Base-by-base conservation (phyloP, 108 stramenopile species). In the Schizochytrium sp. region DNA sequence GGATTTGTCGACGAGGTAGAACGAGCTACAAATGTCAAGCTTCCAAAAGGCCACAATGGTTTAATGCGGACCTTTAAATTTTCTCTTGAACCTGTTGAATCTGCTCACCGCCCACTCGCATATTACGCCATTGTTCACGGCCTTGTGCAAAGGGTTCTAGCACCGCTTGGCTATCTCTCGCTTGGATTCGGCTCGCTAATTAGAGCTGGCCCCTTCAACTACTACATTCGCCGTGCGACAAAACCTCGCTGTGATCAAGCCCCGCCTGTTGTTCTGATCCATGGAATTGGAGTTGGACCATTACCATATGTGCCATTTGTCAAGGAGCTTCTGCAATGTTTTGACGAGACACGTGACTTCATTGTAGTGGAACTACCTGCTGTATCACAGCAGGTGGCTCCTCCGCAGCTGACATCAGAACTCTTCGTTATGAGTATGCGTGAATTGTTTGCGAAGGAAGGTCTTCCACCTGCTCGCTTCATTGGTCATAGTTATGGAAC, bases 211-310 rank as follows among this genome's bases (percentile, higher is more conserved):
- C 38, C 15, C 2, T 83, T 83, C 53, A 83, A 83, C 12, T 83
- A 83, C 53, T 83, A 55, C 50, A 83, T 83, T 42, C 53, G 53
- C 15, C 76, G 76, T 38, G 53, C 50, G 10, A 7, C 42, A 13
- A 15, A 44, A 7, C 38, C 47, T 17, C 28, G 50, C 17, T 17
- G 28, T 47, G 50, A 49, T 10, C 19, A 17, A 60, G n/a, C 17
- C 19, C 76, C 76, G 76, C 76, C 76, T 38, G 55, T 83, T 53
- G 76, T 83, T 40, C 53, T 83, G 19, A 5, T 83, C n/a, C 76
- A 83, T 53, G 76, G 76, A n/a, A 83, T 83, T 1, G 76, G 76
- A 8, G 55, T 83, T 40, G 76, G 76, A 38, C 50, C 53, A 5
- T 53, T 83, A 0, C 76, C 76, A 40, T 83, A 83, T 53, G 7